Percentiles rank a stretch among this genome's conserved stretches.
Evolutionary conservation across 345 rosid species (phyloP).

Genomic region (Excoecaria agallocha): DNA sequence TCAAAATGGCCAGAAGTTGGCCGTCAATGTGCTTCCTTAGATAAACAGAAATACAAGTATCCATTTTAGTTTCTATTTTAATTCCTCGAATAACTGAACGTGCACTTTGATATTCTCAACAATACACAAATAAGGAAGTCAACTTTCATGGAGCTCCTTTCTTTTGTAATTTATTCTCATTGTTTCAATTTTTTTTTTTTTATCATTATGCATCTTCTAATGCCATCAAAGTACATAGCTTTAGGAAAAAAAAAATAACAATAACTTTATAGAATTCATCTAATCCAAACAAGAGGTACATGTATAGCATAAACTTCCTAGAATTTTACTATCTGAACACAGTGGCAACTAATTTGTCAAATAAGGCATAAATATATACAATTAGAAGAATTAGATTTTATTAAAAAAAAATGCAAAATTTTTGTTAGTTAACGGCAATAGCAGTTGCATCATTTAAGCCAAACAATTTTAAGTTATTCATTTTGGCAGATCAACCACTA

Average conservation of each 20-base stretch:
- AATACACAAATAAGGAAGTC: not conserved
- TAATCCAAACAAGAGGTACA: not conserved
- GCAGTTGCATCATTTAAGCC: not conserved
- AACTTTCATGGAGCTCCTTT: no score
- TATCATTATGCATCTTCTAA: not conserved
- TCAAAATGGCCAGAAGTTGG: constrained; percentile 18
- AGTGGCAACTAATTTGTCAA: no score
- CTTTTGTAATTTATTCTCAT: no score
- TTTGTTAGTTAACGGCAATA: not conserved
- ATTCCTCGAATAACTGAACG: not conserved
- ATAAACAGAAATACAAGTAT: not conserved
- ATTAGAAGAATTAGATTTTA: no score
- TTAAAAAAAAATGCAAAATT: no score
- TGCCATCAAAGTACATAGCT: not conserved
- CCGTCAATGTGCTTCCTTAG: constrained; percentile 16
- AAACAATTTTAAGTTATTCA: not conserved
- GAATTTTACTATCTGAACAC: no score
- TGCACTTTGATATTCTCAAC: not conserved
- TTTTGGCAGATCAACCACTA: not conserved
- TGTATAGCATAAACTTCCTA: no score
- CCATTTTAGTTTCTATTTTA: not conserved
- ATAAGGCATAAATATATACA: no score
- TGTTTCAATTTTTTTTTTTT: no score
- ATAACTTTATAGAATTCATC: not conserved
- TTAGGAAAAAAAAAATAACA: not conserved